These are phyloP conservation scores for Telopea speciosissima DNA, from an alignment of 177 flowering plant genomes.

Conservation along the genomic window DNA sequence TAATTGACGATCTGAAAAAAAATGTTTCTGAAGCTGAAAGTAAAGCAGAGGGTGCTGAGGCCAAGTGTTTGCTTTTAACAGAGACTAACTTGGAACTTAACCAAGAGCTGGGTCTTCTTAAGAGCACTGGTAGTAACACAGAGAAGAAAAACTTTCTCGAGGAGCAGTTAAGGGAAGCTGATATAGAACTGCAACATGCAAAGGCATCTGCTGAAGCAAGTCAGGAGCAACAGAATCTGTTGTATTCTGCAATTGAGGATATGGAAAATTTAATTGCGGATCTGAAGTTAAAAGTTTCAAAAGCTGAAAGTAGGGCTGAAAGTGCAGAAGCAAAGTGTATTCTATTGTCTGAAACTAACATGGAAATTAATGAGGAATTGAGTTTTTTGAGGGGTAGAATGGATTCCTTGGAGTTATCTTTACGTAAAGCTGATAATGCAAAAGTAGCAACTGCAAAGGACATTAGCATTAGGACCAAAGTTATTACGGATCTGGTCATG, in stretches of 20 bases:
- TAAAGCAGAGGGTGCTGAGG: slow-evolving; percentile 38
- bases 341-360: slow-evolving; percentile 57
- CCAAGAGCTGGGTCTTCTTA: slow-evolving; percentile 33
- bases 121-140: slow-evolving; percentile 17
- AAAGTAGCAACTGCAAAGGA: slow-evolving; percentile 57
- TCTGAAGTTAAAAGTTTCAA: slow-evolving; percentile 53
- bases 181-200: slow-evolving; percentile 49
- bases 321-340: slow-evolving; percentile 64
- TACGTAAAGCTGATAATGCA: slow-evolving; percentile 50
- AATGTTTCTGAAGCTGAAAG: slow-evolving; percentile 28
- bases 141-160: slow-evolving; percentile 48
- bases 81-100: slow-evolving; percentile 40
- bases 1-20: slow-evolving; percentile 27
- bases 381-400: slow-evolving; percentile 46
- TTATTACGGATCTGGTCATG: slow-evolving; percentile 55
- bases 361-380: slow-evolving; percentile 54
- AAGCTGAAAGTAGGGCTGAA: slow-evolving; percentile 57
- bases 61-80: slow-evolving; percentile 26
- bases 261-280: slow-evolving; percentile 67
- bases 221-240: slow-evolving; percentile 56
- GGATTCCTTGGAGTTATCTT: slow-evolving; percentile 50
- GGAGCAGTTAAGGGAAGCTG: slow-evolving; percentile 50
- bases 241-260: slow-evolving; percentile 44
- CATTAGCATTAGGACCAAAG: slow-evolving; percentile 43
- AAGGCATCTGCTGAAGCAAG: slow-evolving; percentile 68